Evolutionary conservation across 169 alveolate genomes (phyloP).

Genomic region (Cryptosporidium baileyi): DNA sequence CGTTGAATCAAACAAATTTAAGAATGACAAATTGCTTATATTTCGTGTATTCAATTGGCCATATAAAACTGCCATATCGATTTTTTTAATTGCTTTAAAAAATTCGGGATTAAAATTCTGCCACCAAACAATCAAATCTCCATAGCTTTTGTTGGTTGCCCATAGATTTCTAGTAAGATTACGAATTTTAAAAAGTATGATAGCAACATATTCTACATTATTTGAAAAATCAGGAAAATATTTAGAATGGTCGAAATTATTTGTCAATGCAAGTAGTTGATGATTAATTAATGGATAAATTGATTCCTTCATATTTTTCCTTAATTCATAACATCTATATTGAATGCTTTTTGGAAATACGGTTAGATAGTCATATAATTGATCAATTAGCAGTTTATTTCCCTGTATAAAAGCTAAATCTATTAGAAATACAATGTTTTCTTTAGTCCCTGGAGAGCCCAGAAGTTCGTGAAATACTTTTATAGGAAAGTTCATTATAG

Average conservation of each 20-base stretch:
- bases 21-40: neutral
- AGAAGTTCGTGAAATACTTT: conserved; percentile 54
- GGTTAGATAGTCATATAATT: conserved; percentile 17
- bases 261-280: conserved; percentile 20
- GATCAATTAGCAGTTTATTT: conserved; percentile 17
- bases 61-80: neutral
- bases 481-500: neutral
- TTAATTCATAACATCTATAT: neutral
- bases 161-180: conserved; percentile 30
- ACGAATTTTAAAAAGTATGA: conserved; percentile 12
- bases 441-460: conserved; percentile 54
- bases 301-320: neutral
- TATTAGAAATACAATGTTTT: conserved; percentile 1
- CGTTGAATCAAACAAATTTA: neutral
- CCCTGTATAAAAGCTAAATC: conserved; percentile 37
- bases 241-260: conserved; percentile 15
- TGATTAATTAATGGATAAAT: neutral
- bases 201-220: conserved; percentile 19
- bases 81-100: neutral
- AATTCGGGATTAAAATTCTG: neutral
- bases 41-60: neutral
- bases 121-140: conserved; percentile 39
- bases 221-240: conserved; percentile 19
- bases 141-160: neutral
- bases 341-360: conserved; percentile 24